These are phyloP conservation scores for Trichosporon asahii DNA, from an alignment of 1,284 basidiomycete genomes.

Conservation along the genomic window DNA sequence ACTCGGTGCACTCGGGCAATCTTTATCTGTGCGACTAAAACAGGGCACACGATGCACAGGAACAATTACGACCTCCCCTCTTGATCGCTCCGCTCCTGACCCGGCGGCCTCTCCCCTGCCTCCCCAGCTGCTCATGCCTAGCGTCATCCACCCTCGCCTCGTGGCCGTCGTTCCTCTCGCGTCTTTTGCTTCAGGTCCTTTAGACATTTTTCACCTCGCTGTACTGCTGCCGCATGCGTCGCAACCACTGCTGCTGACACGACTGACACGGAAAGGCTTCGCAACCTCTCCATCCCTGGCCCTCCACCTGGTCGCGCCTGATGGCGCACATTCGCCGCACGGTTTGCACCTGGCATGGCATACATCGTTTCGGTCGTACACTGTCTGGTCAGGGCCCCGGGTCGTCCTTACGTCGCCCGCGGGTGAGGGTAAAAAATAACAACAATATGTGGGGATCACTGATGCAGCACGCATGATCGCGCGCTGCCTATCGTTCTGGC, in stretches of 20 bases:
- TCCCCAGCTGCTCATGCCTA: neutral
- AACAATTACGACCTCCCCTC: neutral
- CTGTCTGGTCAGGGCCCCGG: neutral
- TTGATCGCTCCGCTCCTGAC: neutral
- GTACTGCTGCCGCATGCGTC: neutral
- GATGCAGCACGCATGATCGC: neutral
- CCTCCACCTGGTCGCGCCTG: neutral
- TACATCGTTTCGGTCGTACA: neutral
- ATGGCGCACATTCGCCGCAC: neutral
- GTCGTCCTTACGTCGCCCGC: neutral
- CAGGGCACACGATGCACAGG: constrained; percentile 2
- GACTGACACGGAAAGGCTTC: neutral
- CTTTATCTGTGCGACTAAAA: constrained; percentile 1
- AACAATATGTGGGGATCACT: neutral
- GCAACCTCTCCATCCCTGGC: neutral
- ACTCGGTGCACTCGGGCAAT: neutral
- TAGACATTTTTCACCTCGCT: neutral
- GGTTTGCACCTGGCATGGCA: neutral
- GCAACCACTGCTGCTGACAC: neutral
- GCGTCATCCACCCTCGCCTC: neutral
- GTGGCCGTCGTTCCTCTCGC: neutral
- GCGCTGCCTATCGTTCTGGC: neutral
- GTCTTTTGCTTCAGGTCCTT: neutral
- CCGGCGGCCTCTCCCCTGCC: no score
- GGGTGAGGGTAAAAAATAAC: neutral